Evolutionary conservation across 305 asterid genomes (phyloP).

Genomic region (Fraxinus sp.): DNA sequence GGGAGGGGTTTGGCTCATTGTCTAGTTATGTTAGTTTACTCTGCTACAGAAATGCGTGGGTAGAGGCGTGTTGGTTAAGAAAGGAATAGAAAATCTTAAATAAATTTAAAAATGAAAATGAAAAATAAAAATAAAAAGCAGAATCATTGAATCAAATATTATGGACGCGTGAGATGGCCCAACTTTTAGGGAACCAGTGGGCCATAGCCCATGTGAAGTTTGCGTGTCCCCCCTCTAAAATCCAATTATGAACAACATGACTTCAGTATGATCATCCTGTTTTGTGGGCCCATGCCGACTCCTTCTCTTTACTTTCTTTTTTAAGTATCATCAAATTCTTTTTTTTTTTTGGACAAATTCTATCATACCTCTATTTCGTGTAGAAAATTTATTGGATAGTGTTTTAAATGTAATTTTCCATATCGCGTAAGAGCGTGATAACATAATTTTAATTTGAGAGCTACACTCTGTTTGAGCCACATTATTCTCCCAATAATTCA

Average conservation of each 20-base stretch:
- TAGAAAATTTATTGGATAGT: background rate
- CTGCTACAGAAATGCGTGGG: background rate
- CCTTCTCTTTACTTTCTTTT: background rate
- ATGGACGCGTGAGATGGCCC: conserved; percentile 31
- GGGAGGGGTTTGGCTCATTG: conserved; percentile 30
- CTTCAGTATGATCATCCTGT: background rate
- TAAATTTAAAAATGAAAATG: background rate
- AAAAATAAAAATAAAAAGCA: background rate
- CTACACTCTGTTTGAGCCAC: too few relatives aligned
- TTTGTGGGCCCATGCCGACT: background rate
- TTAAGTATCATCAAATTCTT: background rate
- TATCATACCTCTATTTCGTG: background rate
- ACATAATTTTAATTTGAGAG: background rate
- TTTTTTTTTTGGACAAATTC: background rate
- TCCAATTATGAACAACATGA: conserved; percentile 19
- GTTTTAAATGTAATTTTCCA: too few relatives aligned
- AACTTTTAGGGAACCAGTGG: conserved; percentile 41
- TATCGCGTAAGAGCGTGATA: background rate
- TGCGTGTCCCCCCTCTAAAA: conserved; percentile 14
- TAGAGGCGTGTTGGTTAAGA: conserved; percentile 33
- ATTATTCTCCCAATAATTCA: too few relatives aligned
- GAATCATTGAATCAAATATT: background rate
- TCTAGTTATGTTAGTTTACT: conserved; percentile 19
- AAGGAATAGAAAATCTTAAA: conserved; percentile 26
- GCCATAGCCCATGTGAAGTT: conserved; percentile 42